Percentiles rank a stretch among this genome's conserved stretches.
Evolutionary conservation across 768 basidiomycete genomes (phyloP).

Genomic region (Lepiota venenata): DNA sequence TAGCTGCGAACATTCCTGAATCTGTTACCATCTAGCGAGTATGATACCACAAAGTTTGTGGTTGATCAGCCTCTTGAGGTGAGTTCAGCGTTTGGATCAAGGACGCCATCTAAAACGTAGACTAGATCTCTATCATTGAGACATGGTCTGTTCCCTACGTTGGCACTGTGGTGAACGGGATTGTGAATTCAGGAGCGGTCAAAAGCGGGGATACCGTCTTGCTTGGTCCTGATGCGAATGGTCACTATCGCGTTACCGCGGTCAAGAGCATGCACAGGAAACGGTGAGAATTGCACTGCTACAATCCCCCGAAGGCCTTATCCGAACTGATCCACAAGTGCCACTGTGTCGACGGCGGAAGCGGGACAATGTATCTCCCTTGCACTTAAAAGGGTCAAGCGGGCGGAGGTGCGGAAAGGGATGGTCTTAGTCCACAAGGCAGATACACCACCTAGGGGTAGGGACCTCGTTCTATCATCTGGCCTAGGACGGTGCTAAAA

Average conservation of each 20-base stretch:
- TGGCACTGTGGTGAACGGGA: slow-evolving; percentile 82
- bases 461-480: slow-evolving; percentile 9
- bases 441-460: slow-evolving; percentile 76
- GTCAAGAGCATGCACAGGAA: slow-evolving; percentile 96
- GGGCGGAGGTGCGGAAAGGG: slow-evolving; percentile 84
- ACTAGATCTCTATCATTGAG: slow-evolving; percentile 79
- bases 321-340: slow-evolving; percentile 38
- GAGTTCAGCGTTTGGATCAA: not conserved
- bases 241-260: slow-evolving; percentile 75
- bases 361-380: slow-evolving; percentile 96
- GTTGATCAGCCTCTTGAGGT: slow-evolving; percentile 81
- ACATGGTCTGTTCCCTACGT: slow-evolving; percentile 88
- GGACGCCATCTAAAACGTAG: not conserved
- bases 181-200: slow-evolving; percentile 70
- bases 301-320: not conserved
- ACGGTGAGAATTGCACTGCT: slow-evolving; percentile 41
- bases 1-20: slow-evolving; percentile 90
- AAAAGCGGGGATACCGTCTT: slow-evolving; percentile 80
- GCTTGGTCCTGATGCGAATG: slow-evolving; percentile 91
- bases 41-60: slow-evolving; percentile 77
- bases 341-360: slow-evolving; percentile 78
- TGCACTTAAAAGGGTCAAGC: slow-evolving; percentile 85
- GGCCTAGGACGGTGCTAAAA: not conserved
- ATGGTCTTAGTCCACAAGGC: slow-evolving; percentile 88
- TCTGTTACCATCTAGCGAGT: slow-evolving; percentile 83